phyloP scores from a whole-genome alignment of 352 stramenopile species.

The Globisporangium splendens region DNA sequence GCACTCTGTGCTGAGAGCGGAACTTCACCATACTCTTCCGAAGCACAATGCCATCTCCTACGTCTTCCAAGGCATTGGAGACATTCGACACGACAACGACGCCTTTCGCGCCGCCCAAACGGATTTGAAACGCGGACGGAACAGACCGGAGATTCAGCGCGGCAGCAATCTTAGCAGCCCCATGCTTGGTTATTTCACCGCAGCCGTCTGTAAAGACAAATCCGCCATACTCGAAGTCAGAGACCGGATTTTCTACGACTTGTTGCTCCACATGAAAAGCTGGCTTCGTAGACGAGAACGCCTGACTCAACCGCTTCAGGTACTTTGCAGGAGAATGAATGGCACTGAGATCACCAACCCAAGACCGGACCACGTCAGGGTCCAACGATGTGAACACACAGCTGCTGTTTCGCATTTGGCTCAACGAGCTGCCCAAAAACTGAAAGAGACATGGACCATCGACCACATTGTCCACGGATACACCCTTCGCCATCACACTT shows the following conservation, averaged over 20 bases:
- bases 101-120: constrained; percentile 67
- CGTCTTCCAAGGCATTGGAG: constrained; percentile 6
- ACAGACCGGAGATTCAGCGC: constrained; percentile 32
- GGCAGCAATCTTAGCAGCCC: constrained; percentile 32
- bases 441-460: constrained; percentile 24
- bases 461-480: constrained; percentile 30
- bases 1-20: constrained; percentile 43
- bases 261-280: constrained; percentile 37
- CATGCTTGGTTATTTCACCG: constrained; percentile 46
- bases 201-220: constrained; percentile 75
- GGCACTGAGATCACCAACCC: constrained; percentile 54
- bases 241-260: constrained; percentile 37
- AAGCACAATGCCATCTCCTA: constrained; percentile 29
- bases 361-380: constrained; percentile 39
- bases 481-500: constrained; percentile 35
- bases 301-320: constrained; percentile 71
- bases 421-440: constrained; percentile 74
- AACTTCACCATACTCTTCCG: constrained; percentile 81
- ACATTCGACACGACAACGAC: constrained; percentile 66
- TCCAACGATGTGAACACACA: constrained; percentile 67
- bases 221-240: constrained; percentile 40
- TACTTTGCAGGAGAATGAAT: constrained; percentile 69
- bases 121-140: constrained; percentile 75
- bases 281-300: constrained; percentile 66
- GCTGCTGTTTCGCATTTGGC: constrained; percentile 68